Conservation (phyloP, 352 stramenopile genomes). For the Globisporangium cederbergense region DNA sequence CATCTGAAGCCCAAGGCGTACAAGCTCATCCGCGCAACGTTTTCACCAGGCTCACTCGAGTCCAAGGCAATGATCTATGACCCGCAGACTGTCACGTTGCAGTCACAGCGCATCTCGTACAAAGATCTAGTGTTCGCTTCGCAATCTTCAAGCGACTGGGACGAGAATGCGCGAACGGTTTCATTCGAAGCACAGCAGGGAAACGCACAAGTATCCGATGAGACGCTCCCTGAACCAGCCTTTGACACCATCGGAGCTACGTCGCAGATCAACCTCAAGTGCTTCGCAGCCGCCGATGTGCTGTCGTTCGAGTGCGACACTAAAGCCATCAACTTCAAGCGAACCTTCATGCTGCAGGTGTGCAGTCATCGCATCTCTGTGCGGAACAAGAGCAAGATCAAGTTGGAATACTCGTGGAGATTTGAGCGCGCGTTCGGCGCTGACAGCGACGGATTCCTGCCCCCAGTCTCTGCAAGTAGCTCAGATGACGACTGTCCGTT, state of each 20-base stretch:
- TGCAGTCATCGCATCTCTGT: slow-evolving; percentile 71
- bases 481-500: slow-evolving; percentile 82
- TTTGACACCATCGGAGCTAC: slow-evolving; percentile 35
- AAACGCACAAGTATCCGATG: slow-evolving; percentile 16
- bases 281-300: slow-evolving; percentile 65
- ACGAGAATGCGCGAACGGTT: slow-evolving; percentile 66
- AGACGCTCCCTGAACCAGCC: slow-evolving; percentile 38
- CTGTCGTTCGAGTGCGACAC: slow-evolving; percentile 62
- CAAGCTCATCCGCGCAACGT: slow-evolving; percentile 76
- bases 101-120: slow-evolving; percentile 57
- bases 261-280: slow-evolving; percentile 42
- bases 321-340: slow-evolving; percentile 60
- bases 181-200: slow-evolving; percentile 36
- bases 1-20: slow-evolving; percentile 59
- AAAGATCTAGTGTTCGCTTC: slow-evolving; percentile 16
- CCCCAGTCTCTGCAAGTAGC: background rate
- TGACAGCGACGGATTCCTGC: slow-evolving; percentile 6
- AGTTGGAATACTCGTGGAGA: slow-evolving; percentile 51
- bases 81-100: slow-evolving; percentile 34
- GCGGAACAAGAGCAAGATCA: slow-evolving; percentile 72
- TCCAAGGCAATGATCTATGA: slow-evolving; percentile 35
- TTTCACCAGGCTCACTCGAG: slow-evolving; percentile 30
- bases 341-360: slow-evolving; percentile 87
- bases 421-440: slow-evolving; percentile 29
- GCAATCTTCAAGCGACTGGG: slow-evolving; percentile 53